Conservation (phyloP, 805 yeast species). For the Wickerhamomyces pijperi region DNA sequence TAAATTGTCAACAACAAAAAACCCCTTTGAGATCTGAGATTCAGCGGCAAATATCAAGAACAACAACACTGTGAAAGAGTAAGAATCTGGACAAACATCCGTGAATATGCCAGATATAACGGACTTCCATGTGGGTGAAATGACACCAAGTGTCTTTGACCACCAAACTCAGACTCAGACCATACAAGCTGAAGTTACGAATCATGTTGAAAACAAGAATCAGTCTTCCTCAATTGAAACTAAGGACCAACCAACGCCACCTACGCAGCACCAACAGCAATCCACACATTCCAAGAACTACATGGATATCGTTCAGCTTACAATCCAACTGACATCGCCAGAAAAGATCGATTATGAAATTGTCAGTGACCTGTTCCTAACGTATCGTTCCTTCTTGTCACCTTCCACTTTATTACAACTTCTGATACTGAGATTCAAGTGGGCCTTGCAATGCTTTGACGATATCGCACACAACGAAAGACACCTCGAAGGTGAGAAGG, state of each 20-base stretch:
- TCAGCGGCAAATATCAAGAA: too few species aligned
- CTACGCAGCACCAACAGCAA: too few species aligned
- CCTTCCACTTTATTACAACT: slow-evolving; percentile 48
- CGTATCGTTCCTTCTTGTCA: slow-evolving; percentile 62
- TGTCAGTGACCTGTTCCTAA: slow-evolving; percentile 76
- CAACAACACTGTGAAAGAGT: too few species aligned
- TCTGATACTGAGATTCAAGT: slow-evolving; percentile 52
- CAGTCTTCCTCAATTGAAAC: too few species aligned
- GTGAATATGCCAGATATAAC: background rate
- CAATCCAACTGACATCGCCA: slow-evolving; percentile 14
- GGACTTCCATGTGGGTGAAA: background rate
- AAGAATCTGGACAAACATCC: too few species aligned
- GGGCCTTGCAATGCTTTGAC: slow-evolving; percentile 45
- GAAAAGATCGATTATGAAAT: slow-evolving; percentile 54
- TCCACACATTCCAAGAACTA: slow-evolving; percentile 1
- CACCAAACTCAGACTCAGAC: too few species aligned
- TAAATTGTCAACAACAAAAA: too few species aligned
- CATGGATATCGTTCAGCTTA: slow-evolving; percentile 11
- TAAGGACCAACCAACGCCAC: too few species aligned
- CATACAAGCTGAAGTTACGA: too few species aligned
- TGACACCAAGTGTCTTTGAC: background rate
- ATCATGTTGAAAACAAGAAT: too few species aligned
- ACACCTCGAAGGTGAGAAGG: slow-evolving; percentile 46
- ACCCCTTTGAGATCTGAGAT: too few species aligned
- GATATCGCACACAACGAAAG: slow-evolving; percentile 17